phyloP scores from a whole-genome alignment of 305 asterid species.

The Fraxinus xanthoxyloides region DNA sequence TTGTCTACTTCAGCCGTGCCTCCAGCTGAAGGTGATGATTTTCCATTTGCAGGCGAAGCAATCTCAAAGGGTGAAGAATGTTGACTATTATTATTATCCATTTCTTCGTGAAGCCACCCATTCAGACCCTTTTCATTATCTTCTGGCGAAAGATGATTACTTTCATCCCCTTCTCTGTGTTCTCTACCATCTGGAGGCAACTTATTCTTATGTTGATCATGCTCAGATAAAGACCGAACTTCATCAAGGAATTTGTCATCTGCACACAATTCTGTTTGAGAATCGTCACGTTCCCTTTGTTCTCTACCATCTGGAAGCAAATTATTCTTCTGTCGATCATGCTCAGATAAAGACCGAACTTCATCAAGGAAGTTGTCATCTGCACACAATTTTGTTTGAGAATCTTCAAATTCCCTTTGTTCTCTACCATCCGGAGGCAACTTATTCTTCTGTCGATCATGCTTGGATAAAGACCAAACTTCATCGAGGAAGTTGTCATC shows the following conservation, averaged over 20 bases:
- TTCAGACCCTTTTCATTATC: no score
- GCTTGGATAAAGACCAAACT: no score
- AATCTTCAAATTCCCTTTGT: slow-evolving; percentile 19
- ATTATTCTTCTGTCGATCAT: slow-evolving; percentile 3
- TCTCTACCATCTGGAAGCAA: slow-evolving; percentile 15
- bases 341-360: slow-evolving; percentile 1
- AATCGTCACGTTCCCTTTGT: slow-evolving; percentile 24
- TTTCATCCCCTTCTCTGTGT: no score
- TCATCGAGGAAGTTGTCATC: background rate
- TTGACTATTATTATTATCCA: slow-evolving; percentile 12
- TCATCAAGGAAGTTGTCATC: background rate
- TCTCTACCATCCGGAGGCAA: no score
- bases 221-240: no score
- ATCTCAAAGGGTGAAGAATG: slow-evolving; percentile 19
- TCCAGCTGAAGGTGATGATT: slow-evolving; percentile 21
- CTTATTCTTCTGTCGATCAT: no score
- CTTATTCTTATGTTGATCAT: no score
- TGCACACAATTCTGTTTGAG: slow-evolving; percentile 13
- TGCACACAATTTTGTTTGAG: background rate
- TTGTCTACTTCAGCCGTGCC: slow-evolving; percentile 22
- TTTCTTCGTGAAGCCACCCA: slow-evolving; percentile 26
- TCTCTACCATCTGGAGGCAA: no score
- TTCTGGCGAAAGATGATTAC: no score
- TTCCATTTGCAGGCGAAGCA: slow-evolving; percentile 22
- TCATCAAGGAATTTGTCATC: slow-evolving; percentile 11